phyloP scores from a whole-genome alignment of 2,329 filamentous ascomycete species.

The Fusarium lateritium region DNA sequence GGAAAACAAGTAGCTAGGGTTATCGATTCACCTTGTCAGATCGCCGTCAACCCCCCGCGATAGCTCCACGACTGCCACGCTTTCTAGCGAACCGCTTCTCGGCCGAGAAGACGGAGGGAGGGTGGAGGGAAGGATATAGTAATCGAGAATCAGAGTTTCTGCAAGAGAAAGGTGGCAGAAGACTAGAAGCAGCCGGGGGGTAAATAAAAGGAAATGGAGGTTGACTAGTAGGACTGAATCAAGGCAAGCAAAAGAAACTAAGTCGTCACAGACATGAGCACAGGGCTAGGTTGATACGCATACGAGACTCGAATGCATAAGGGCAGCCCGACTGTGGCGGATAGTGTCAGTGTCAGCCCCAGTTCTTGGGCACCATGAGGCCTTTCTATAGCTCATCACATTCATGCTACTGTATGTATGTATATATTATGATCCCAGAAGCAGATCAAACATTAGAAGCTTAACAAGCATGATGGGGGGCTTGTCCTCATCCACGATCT shows the following conservation, averaged over 20 bases:
- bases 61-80: constrained; percentile 31
- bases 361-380: constrained; percentile 32
- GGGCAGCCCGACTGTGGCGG: constrained; percentile 32
- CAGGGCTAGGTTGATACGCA: constrained; percentile 37
- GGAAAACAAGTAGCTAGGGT: constrained; percentile 2
- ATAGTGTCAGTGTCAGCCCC: constrained; percentile 32
- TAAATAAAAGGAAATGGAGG: constrained; percentile 24
- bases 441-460: constrained; percentile 31
- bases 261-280: constrained; percentile 28
- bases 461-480: constrained; percentile 27
- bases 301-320: constrained; percentile 22
- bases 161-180: constrained; percentile 26
- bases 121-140: constrained; percentile 25
- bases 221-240: constrained; percentile 4
- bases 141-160: constrained; percentile 31
- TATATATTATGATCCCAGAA: constrained; percentile 28
- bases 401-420: background rate
- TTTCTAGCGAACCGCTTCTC: constrained; percentile 25
- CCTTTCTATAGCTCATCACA: constrained; percentile 41
- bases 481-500: constrained; percentile 15
- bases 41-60: constrained; percentile 27
- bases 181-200: constrained; percentile 28
- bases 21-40: constrained; percentile 30
- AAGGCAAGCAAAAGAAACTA: constrained; percentile 26
- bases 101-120: constrained; percentile 36